Evolutionary conservation across 2,329 filamentous ascomycete genomes (phyloP).

Genomic region (Phialemoniopsis sp.): DNA sequence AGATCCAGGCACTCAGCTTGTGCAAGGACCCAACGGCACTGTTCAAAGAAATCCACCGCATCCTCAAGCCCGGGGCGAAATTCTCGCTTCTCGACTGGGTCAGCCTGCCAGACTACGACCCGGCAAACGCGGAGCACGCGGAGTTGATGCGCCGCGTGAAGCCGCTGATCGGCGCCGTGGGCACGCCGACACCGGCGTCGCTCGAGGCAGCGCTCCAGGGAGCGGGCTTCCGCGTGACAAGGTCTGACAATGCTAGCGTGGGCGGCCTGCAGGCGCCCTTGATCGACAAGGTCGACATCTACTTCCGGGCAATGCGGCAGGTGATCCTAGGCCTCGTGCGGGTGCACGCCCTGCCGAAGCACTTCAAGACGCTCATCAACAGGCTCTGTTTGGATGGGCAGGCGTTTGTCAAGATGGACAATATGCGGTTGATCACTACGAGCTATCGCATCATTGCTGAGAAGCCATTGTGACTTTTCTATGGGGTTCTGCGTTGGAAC

Average conservation of each 20-base stretch:
- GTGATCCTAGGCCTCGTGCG: slow-evolving; percentile 43
- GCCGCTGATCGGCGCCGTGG: slow-evolving; percentile 50
- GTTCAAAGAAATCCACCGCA: slow-evolving; percentile 42
- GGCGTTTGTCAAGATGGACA: slow-evolving; percentile 52
- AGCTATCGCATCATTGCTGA: slow-evolving; percentile 48
- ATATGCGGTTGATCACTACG: slow-evolving; percentile 45
- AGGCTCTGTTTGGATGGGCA: slow-evolving; percentile 47
- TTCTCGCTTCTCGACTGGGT: slow-evolving; percentile 50
- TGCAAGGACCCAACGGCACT: slow-evolving; percentile 42
- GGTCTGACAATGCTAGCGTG: slow-evolving; percentile 47
- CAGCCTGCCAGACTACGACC: slow-evolving; percentile 43
- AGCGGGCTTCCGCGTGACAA: slow-evolving; percentile 41
- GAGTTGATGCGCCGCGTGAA: slow-evolving; percentile 51
- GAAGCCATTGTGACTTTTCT: slow-evolving; percentile 29
- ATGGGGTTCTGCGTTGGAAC: too few relatives aligned
- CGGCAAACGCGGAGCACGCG: slow-evolving; percentile 38
- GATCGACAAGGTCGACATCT: slow-evolving; percentile 49
- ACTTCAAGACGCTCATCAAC: slow-evolving; percentile 50
- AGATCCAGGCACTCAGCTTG: slow-evolving; percentile 53
- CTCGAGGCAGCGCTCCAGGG: slow-evolving; percentile 39
- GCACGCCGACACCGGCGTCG: slow-evolving; percentile 43
- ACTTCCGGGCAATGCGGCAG: slow-evolving; percentile 46
- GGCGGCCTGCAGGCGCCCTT: slow-evolving; percentile 46
- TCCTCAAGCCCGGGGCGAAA: slow-evolving; percentile 45
- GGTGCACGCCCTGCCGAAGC: slow-evolving; percentile 38